Evolutionary conservation across 306 rosid species (phyloP), one percentile per base, ranked within the genome.

Genomic region (Cucurbita ficifolia): DNA sequence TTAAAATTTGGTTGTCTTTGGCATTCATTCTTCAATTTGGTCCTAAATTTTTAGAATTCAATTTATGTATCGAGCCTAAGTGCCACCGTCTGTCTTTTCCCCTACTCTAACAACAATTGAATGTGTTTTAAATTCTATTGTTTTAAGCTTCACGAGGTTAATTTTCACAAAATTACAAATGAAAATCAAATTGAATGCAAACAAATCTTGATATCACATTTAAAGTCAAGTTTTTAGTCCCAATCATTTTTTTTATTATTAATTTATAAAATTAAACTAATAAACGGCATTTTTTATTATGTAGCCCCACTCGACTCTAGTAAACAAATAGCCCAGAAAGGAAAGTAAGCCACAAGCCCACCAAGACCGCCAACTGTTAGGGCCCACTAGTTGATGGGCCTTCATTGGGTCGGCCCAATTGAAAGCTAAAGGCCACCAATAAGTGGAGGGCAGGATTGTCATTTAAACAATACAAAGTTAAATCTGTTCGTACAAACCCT

Each of bases 401-500:
- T 0, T 69, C 9, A 1, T 64, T 63, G 8, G 2, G n/a, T 64
- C 71, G 71, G 71, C 24, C 52, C 71, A 42, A 35, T 64, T n/a
- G 10, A 9, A 56, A 40, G 35, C 10, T 40, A 64, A 64, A 10
- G 19, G n/a, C 71, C 71, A 18, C n/a, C 33, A 42, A 19, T 10
- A 24, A 69, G 74, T 5, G 11, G 12, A 49, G 74, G 74, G 48
- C 57, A 29, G 2, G 74, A 69, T 24, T 0, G 74, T 69, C 58
- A 24, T 69, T 69, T 69, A 69, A 14, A 29, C 57, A 24, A 4
- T 53, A 10, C 55, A 36, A 61, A 80, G 19, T 11, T 57, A 56
- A 40, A 76, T 76, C 48, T 9, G 40, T 35, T 18, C 56, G 35
- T 7, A 38, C 51, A 73, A 77, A 77, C 84, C 84, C 81, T 74